These are phyloP conservation scores for Lodderomyces orthopsilosis DNA, from an alignment of 1,139 yeast species.

Conservation along the genomic window DNA sequence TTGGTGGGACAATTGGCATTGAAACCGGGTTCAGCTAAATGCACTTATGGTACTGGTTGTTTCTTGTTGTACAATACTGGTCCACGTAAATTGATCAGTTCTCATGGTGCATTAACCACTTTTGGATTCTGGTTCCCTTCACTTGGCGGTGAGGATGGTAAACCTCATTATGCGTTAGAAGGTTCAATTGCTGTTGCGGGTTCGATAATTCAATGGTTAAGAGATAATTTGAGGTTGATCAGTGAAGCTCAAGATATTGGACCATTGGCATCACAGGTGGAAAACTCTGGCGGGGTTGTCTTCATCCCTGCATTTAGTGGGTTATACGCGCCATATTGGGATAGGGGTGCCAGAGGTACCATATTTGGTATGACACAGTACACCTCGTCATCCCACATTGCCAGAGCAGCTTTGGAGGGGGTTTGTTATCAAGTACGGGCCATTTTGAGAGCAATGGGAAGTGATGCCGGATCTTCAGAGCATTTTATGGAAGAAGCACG, in stretches of 20 bases:
- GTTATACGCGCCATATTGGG: conserved; percentile 95
- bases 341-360: conserved; percentile 87
- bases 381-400: conserved; percentile 83
- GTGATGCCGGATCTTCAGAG: conserved; percentile 65
- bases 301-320: conserved; percentile 96
- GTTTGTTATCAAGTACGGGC: conserved; percentile 94
- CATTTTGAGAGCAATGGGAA: conserved; percentile 84
- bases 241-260: conserved; percentile 85
- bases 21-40: conserved; percentile 81
- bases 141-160: conserved; percentile 46
- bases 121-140: conserved; percentile 87
- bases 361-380: conserved; percentile 90
- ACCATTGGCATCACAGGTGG: conserved; percentile 79
- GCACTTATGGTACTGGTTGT: conserved; percentile 98
- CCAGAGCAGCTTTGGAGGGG: conserved; percentile 93
- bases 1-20: conserved; percentile 90
- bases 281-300: conserved; percentile 86
- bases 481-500: conserved; percentile 46
- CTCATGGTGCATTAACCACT: conserved; percentile 84
- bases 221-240: conserved; percentile 84
- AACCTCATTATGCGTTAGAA: conserved; percentile 87
- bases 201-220: conserved; percentile 88
- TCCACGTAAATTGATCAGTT: conserved; percentile 55
- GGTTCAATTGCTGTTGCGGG: conserved; percentile 98
- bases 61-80: conserved; percentile 91